Evolutionary conservation across 495 filamentous ascomycete species (phyloP), one percentile per base, ranked within the genome.

Genomic region (Amorphotheca resinae): DNA sequence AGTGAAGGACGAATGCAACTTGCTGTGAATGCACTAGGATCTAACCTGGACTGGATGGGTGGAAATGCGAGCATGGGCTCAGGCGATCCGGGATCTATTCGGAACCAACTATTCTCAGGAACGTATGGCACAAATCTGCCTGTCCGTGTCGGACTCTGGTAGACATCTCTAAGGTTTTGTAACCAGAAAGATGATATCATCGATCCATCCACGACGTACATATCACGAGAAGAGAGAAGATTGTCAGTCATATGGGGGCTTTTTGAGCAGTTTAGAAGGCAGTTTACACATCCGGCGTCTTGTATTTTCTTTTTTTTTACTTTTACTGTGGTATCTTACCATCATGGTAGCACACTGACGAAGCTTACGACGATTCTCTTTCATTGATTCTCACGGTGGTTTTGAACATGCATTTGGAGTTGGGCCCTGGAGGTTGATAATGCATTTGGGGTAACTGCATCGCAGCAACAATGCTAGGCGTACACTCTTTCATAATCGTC

Each of bases 1-100:
- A 86, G 85, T 9, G 80, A 78, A 28, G 87, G 89, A 7, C 82
- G 81, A 56, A 67, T 98, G 61, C 79, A 83, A 51, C 76, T 76
- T 40, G 91, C 87, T 32, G 73, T 95, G 37, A 69, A 78, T 41
- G 82, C 84, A 52, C 74, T 95, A 61, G 69, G 70, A n/a, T 65
- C 61, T 16, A 79, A 75, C 47, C 63, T 93, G 22, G 81, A 79
- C 33, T 94, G 85, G 84, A 81, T 84, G 67, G 79, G 74, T 20
- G 66, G 67, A 26, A 60, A 44, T 26, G 32, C 31, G 12, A 23
- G 34, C 17, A 33, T 33, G 31, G 43, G 44, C 8, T 38, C 50
- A 15, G 33, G 65, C 53, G 45, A 84, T 36, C 57, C 73, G 32
- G 70, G 68, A 44, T 85, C 79, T 9, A 82, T 91, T 23, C 72